Base-by-base conservation (phyloP, 495 filamentous ascomycete species). In the Eremomyces bilateralis region DNA sequence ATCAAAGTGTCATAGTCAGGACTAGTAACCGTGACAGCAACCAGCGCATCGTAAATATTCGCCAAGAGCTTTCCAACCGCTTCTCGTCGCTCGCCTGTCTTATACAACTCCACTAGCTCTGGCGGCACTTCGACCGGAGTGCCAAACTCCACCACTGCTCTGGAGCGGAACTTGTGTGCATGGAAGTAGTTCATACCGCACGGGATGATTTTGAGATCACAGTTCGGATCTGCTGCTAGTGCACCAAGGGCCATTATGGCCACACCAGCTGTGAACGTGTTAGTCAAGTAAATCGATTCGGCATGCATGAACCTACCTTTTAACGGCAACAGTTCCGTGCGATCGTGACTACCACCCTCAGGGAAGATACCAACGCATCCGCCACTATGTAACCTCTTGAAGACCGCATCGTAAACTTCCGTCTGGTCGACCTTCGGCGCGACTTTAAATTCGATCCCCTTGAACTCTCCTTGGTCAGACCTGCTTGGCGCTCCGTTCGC, bases 131-230 rank as follows among this genome's bases (percentile, higher is more conserved):
- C 76, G 21, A 95, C 62, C 2, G 88, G 83, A 18, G 64, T 71
- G 15, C 90, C 88, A 51, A 99, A 99, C 45, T 99, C 88, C 39
- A 99, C 70, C 1, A 99, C 88, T 24, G 90, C 90, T 49, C 88
- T 67, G 33, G 88, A 99, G 13, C 88, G 73, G 56, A 99, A 99
- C 52, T 95, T 99, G 58, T 99, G 88, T 3, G 88, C 78, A 55
- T 99, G 88, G 57, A 99, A 99, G 55, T 99, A 99, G 49, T 99
- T 99, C 88, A 95, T 95, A 40, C 90, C 90, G 33, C 82, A 85
- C n/a, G 90, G 90, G n/a, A 99, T 78, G 45, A 99, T 95, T 53
- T 80, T 90, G 42, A 99, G 51, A n/a, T 77, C 83, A 49, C 77
- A 93, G 42, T 90, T 65, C 3, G 84, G 88, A 31, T 81, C 67